A percentile compares a stretch with the other conserved stretches of the same genome.
These are phyloP conservation scores for Annulohypoxylon stygium DNA, from an alignment of 495 filamentous ascomycete species.

Conservation along the genomic window DNA sequence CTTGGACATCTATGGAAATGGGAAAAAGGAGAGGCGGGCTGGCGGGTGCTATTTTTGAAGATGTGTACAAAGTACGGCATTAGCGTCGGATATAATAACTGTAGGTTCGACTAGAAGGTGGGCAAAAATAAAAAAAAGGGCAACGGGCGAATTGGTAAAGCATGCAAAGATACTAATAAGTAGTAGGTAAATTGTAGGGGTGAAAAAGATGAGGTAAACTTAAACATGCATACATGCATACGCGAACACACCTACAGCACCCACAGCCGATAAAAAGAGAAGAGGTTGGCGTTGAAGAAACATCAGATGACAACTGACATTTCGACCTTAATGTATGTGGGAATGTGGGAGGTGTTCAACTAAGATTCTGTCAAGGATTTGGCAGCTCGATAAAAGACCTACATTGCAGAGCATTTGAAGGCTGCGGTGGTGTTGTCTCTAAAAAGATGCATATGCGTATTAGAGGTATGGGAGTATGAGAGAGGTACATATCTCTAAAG, in stretches of 20 bases:
- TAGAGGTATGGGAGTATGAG: not conserved
- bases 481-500: too few relatives aligned
- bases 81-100: conserved; percentile 36
- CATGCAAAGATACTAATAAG: not conserved
- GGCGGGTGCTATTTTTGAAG: conserved; percentile 6
- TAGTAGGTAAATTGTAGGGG: not conserved
- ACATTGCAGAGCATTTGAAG: not conserved
- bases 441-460: not conserved
- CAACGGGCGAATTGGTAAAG: conserved; percentile 19
- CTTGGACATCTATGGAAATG: not conserved
- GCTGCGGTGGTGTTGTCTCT: not conserved
- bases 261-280: not conserved
- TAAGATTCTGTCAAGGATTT: conserved; percentile 40
- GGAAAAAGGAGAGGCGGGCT: conserved; percentile 7
- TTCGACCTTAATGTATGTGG: conserved; percentile 28
- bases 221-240: conserved; percentile 6
- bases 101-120: conserved; percentile 19
- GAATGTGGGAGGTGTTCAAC: not conserved
- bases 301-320: conserved; percentile 40
- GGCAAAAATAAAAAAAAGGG: conserved; percentile 3
- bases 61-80: conserved; percentile 17
- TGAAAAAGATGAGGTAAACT: conserved; percentile 20
- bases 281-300: not conserved
- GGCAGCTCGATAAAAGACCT: conserved; percentile 5
- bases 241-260: not conserved